Base-by-base conservation (phyloP, 139 green algal genomes). In the Chlorella sp. region DNA sequence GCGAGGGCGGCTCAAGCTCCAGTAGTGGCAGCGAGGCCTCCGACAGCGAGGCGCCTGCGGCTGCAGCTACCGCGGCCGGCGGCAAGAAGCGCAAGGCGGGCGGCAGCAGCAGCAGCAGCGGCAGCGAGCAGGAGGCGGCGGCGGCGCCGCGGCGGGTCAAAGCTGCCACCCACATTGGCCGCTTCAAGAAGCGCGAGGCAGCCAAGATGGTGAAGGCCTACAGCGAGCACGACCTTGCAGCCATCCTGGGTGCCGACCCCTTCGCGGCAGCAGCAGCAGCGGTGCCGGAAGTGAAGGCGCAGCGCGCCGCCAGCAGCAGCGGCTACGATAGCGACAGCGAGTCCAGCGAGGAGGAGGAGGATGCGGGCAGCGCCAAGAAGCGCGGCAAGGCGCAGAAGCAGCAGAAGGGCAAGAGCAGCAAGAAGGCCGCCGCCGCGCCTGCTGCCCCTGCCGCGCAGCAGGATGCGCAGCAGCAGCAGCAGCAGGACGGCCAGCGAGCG, bases 151-250 rank as follows among this genome's bases (percentile, higher is more conserved):
- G 84, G 57, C 83, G 74, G 0, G 70, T 80, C n/a, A 89, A 84
- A 30, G 34, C 78, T 5, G 90, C 93, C 62, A 93, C 91, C 11
- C 93, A 96, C 64, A 57, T 92, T 4, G 93, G 92, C 0, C 91
- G 94, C 20, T 98, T 95, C 87, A 74, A 89, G 23, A 92, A 89
- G 32, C 86, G 93, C 25, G 92, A 96, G 69, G 63, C 71, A 5
- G 89, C 89, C 36, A 97, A 97, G 88, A 87, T 90, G 51, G 95
- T 96, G 2, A 88, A 91, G 39, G 80, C 82, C 39, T 98, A 98
- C 91, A 95, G 92, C 2, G 73, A 90, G 0, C 84, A 70, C 25
- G 94, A 97, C 78, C 74, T 98, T 32, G 94, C 94, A 0, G 95
- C 95, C 51, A 98, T 98, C 67, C 74, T 98, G 13, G 95, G 95